These are phyloP conservation scores for Dictyostelium intermedium DNA, from an alignment of 78 protist species.

Conservation along the genomic window DNA sequence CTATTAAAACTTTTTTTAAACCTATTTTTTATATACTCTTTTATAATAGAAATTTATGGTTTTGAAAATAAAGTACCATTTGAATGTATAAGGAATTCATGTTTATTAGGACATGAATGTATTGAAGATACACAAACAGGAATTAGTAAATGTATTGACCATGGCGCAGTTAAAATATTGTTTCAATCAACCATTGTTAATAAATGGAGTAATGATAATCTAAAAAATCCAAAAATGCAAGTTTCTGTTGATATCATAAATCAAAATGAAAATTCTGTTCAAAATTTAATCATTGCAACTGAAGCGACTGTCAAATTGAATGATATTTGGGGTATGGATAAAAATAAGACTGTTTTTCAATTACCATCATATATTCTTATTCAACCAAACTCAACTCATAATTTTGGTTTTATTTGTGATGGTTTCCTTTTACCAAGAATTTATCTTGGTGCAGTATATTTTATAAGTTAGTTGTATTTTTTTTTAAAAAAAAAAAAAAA, in stretches of 20 bases:
- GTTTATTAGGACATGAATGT: not conserved
- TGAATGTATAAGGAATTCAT: not conserved
- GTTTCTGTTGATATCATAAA: not conserved
- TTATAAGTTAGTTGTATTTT: too few species aligned
- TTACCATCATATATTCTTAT: not conserved
- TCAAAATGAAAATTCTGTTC: not conserved
- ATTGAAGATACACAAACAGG: not conserved
- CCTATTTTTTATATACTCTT: not conserved
- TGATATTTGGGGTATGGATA: not conserved
- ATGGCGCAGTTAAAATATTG: not conserved
- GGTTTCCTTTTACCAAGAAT: not conserved
- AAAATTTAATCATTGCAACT: not conserved
- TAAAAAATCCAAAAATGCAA: not conserved
- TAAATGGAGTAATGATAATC: not conserved
- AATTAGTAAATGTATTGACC: not conserved
- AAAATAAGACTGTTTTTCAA: not conserved
- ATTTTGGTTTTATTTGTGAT: not conserved
- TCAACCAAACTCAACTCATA: not conserved
- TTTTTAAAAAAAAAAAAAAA: too few species aligned
- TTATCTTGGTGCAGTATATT: not conserved
- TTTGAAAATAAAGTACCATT: not conserved
- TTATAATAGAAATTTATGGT: not conserved
- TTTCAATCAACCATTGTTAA: not conserved
- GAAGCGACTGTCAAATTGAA: not conserved
- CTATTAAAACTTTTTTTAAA: not conserved